phyloP scores from a whole-genome alignment of 805 yeast genomes.

The Schizosaccharomyces lindneri region DNA sequence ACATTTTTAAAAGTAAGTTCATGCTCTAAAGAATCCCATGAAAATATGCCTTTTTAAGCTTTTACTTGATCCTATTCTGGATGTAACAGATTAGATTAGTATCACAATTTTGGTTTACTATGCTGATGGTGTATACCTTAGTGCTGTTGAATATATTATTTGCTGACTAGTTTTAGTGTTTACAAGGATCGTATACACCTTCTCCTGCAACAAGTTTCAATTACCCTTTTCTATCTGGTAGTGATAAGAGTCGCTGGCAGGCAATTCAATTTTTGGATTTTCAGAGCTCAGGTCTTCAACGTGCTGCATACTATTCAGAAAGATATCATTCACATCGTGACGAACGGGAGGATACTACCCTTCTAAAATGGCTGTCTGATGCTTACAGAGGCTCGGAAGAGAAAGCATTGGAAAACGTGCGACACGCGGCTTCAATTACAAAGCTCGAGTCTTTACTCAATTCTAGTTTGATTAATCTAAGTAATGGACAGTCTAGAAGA shows the following conservation, averaged over 20 bases:
- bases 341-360: neutral
- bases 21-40: neutral
- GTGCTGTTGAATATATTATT: neutral
- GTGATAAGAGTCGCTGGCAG: neutral
- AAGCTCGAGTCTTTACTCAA: neutral
- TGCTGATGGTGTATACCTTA: too few relatives aligned
- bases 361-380: neutral
- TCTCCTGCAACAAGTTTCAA: neutral
- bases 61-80: neutral
- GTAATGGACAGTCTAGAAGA: slow-evolving; percentile 84
- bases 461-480: slow-evolving; percentile 27
- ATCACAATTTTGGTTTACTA: neutral
- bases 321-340: slow-evolving; percentile 1
- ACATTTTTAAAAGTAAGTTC: neutral
- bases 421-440: neutral
- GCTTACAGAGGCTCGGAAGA: neutral
- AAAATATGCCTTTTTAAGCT: neutral
- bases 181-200: neutral
- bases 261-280: neutral
- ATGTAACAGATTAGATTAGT: neutral
- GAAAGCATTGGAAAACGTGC: neutral
- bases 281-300: neutral
- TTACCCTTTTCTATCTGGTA: neutral
- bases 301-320: slow-evolving; percentile 2
- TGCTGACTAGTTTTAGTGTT: neutral